Conservation (phyloP, 768 basidiomycete species). For the Lactarius hatsudake region DNA sequence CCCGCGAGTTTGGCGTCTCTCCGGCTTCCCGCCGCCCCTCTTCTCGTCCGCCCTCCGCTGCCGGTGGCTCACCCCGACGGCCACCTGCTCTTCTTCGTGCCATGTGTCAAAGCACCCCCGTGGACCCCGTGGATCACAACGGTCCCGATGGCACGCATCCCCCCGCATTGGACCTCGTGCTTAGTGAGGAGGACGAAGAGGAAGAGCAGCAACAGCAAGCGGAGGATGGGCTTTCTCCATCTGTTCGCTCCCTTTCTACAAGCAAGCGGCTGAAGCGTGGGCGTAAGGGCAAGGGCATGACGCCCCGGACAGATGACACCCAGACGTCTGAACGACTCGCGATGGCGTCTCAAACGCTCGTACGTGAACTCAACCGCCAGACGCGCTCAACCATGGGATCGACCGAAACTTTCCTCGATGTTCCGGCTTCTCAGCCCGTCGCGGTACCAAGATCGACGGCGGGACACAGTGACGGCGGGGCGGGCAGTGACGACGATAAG, state of each 20-base stretch:
- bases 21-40: constrained; percentile 70
- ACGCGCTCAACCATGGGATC: constrained; percentile 27
- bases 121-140: constrained; percentile 36
- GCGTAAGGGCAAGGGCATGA: constrained; percentile 71
- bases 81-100: constrained; percentile 53
- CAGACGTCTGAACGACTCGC: constrained; percentile 69
- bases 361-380: constrained; percentile 76
- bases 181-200: constrained; percentile 34
- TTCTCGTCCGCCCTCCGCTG: constrained; percentile 58
- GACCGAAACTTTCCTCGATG: constrained; percentile 26
- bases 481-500: too few species aligned
- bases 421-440: constrained; percentile 41
- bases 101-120: constrained; percentile 62
- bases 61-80: constrained; percentile 40
- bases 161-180: constrained; percentile 24
- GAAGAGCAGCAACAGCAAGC: constrained; percentile 39
- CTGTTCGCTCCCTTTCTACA: constrained; percentile 47
- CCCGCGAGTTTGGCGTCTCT: constrained; percentile 78
- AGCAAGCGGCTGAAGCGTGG: constrained; percentile 84
- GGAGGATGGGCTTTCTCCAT: constrained; percentile 11
- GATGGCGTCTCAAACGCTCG: constrained; percentile 75
- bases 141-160: constrained; percentile 22
- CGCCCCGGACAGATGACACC: constrained; percentile 39
- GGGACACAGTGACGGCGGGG: too few species aligned
- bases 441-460: constrained; percentile 32